Evolutionary conservation across 257 asterid species (phyloP), one percentile per base, ranked within the genome.

Genomic region (Nicotiana knightiana): DNA sequence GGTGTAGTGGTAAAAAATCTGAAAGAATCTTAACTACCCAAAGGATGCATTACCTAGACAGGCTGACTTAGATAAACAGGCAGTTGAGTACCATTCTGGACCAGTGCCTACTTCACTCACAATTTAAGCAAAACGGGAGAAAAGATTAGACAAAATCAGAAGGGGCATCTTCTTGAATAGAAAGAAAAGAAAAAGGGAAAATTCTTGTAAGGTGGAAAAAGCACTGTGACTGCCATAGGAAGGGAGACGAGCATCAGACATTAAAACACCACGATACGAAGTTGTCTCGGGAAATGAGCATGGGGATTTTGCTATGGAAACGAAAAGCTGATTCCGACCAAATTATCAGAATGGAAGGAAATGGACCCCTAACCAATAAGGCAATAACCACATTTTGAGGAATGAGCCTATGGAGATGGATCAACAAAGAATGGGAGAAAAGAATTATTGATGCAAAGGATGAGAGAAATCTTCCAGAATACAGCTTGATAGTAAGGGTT

Each of bases 251-350:
- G 77, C 58, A 70, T 11, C n/a, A 13, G 35, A 70, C 33, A 21
- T 28, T 70, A 70, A 43, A 68, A 68, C 55, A 43, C 77, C 58
- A 70, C 58, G 3, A 70, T 5, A 11, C 24, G 46, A 70, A 70
- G 58, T 70, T 70, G 58, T 70, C 77, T 43, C 3, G n/a, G 58
- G 35, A 70, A 43, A 12, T 43, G 35, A 10, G 6, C 12, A 70
- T 70, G 59, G 58, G 18, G 77, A 70, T 70, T 70, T 70, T 70
- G 35, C 77, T 39, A 70, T 43, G 58, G 77, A 43, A 70, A 21
- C 24, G 59, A 70, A 43, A 39, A 43, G 35, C 32, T 39, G n/a
- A 70, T 70, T 70, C 58, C 21, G 46, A 70, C 58, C 26, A 43
- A 70, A 70, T 43, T 10, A 70, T 43, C 77, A 43, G n/a, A 70